Evolutionary conservation across 352 stramenopile genomes (phyloP).

Genomic region (Phytophthora aleatoria): DNA sequence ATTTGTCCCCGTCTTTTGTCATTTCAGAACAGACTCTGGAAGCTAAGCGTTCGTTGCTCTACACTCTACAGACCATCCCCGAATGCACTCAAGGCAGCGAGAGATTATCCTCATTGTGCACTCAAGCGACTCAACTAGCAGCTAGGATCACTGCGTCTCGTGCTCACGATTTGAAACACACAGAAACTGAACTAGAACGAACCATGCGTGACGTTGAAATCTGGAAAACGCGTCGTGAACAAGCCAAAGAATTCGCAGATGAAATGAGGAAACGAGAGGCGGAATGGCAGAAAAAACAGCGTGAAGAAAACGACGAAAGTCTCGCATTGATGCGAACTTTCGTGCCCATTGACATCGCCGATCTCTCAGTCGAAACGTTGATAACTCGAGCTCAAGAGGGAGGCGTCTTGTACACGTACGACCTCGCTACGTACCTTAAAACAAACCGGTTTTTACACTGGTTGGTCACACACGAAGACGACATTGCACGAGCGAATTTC

Average conservation of each 20-base stretch:
- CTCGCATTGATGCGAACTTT: constrained; percentile 50
- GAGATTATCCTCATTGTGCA: constrained; percentile 48
- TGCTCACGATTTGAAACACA: constrained; percentile 52
- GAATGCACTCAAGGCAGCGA: constrained; percentile 59
- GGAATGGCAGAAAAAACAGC: constrained; percentile 48
- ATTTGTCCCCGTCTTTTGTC: constrained; percentile 12
- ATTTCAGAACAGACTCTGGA: constrained; percentile 25
- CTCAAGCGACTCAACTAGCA: constrained; percentile 47
- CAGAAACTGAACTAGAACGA: constrained; percentile 59
- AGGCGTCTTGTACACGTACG: constrained; percentile 70
- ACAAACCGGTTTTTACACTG: constrained; percentile 80
- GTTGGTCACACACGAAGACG: constrained; percentile 74
- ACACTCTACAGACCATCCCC: constrained; percentile 36
- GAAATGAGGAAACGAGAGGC: constrained; percentile 61
- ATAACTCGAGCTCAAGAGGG: constrained; percentile 44
- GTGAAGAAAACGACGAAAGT: constrained; percentile 43
- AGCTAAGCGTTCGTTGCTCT: constrained; percentile 26
- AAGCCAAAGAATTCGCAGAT: constrained; percentile 56
- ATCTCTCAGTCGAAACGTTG: constrained; percentile 58
- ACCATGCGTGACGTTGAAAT: constrained; percentile 66
- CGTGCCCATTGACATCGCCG: constrained; percentile 60
- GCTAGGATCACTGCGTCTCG: constrained; percentile 54
- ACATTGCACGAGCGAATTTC: constrained; percentile 76
- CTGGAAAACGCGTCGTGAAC: constrained; percentile 63
- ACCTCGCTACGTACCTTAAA: constrained; percentile 80